Evolutionary conservation across 768 basidiomycete genomes (phyloP).

Genomic region (Pholiota molesta): DNA sequence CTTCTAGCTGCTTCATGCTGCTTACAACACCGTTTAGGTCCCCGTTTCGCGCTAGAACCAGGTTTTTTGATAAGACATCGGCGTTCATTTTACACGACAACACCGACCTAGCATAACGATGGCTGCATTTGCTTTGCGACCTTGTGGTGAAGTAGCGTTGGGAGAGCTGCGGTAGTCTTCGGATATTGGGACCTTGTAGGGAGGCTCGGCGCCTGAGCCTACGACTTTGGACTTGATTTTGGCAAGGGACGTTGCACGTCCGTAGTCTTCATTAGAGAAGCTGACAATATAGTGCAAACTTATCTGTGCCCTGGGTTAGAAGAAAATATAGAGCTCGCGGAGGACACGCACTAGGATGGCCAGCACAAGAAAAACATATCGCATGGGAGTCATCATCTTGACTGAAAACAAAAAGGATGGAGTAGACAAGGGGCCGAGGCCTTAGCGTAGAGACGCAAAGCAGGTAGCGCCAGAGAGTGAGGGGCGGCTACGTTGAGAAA

Average conservation of each 20-base stretch:
- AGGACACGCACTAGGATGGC: constrained; percentile 42
- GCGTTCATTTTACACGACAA: constrained; percentile 5
- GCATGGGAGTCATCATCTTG: constrained; percentile 59
- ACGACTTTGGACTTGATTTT: constrained; percentile 40
- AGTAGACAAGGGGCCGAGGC: background rate
- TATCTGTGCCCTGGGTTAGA: constrained; percentile 33
- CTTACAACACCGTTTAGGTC: constrained; percentile 62
- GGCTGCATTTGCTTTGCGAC: constrained; percentile 78
- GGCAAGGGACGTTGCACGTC: constrained; percentile 57
- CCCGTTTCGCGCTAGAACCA: constrained; percentile 53
- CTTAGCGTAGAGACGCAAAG: background rate
- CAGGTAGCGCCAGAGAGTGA: background rate
- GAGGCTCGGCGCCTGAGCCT: constrained; percentile 35
- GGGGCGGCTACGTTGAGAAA: constrained; percentile 5
- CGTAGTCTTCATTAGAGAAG: constrained; percentile 68
- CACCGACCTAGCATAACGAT: constrained; percentile 72
- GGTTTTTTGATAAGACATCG: background rate
- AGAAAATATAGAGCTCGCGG: background rate
- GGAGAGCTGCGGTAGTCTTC: constrained; percentile 56
- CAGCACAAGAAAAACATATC: constrained; percentile 55
- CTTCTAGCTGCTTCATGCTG: constrained; percentile 81
- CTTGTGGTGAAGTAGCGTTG: constrained; percentile 39
- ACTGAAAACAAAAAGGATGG: background rate
- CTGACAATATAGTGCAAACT: constrained; percentile 66
- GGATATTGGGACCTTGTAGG: constrained; percentile 61